Evolutionary conservation across 805 yeast genomes (phyloP).

Genomic region (Candida corydali): DNA sequence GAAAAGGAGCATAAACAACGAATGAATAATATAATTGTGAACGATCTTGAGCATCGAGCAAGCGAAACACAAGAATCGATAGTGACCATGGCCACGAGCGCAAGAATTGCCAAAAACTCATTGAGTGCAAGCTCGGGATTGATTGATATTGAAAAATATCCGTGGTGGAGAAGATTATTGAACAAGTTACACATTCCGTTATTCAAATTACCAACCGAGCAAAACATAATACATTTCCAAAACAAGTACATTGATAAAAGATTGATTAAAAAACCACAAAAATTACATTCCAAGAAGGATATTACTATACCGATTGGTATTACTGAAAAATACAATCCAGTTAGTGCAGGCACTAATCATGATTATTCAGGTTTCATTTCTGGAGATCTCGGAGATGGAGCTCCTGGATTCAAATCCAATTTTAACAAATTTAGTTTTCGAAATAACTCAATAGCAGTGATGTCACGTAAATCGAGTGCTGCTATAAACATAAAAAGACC

Average conservation of each 20-base stretch:
- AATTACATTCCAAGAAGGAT: neutral
- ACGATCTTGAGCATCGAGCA: neutral
- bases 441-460: constrained; percentile 4
- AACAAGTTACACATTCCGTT: constrained; percentile 40
- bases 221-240: constrained; percentile 21
- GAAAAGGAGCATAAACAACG: constrained; percentile 28
- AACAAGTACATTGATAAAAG: constrained; percentile 13
- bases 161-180: constrained; percentile 37
- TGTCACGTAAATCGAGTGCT: constrained; percentile 2
- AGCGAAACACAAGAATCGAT: constrained; percentile 18
- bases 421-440: constrained; percentile 27
- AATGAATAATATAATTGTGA: constrained; percentile 18
- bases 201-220: constrained; percentile 40
- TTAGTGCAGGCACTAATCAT: constrained; percentile 16
- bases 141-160: constrained; percentile 25
- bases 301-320: neutral
- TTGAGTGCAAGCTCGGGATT: constrained; percentile 23
- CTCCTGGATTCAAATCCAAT: constrained; percentile 21
- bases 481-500: neutral
- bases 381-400: constrained; percentile 23
- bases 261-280: constrained; percentile 1
- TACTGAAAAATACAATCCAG: constrained; percentile 5
- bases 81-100: constrained; percentile 24
- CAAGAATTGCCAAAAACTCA: constrained; percentile 21
- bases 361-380: constrained; percentile 36